Base-by-base conservation (phyloP, 768 basidiomycete species). In the Termitomyces sp. region DNA sequence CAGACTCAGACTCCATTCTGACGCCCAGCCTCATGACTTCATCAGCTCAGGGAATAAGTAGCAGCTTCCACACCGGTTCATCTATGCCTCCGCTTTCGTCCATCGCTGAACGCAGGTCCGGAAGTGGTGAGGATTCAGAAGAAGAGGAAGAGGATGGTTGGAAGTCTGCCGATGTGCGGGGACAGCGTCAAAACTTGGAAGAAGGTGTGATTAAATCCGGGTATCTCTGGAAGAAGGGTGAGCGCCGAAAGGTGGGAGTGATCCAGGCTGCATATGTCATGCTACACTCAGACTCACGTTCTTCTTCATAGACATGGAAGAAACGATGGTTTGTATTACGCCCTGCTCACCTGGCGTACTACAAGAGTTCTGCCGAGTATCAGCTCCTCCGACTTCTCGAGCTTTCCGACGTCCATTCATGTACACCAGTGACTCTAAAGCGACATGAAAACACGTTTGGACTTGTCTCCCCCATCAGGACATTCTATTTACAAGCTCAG, bases 241-340 rank as follows among this genome's bases (percentile, higher is more conserved):
- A 97, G 73, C 82, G 94, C 57, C 78, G 97, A 71, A 98, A 98
- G 89, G 96, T 96, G 40, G 38, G 29, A 62, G 56, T 81, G 71
- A n/a, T n/a, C n/a, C n/a, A 32, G 42, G 29, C 19, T 53, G 29
- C 58, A 11, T 3, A 38, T 35, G 38, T 38, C 52, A 57, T 21
- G 52, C 46, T 57, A 14, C 53, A 46, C n/a, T n/a, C 47, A 52
- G 32, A 55, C 25, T 49, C 37, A 56, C 53, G 23, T 54, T 47
- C 31, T 41, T 45, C 61, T 42, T 47, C 60, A n/a, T 67, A 96
- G 95, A 94, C 90, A 1, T 99, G 97, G 97, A 98, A 98, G 81
- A 95, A 95, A 74, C 84, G 95, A 21, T 98, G 96, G 96, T 98
- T 98, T 65, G 97, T 99, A 2, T 75, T 99, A 57, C 84, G 96